Conservation (phyloP, 352 stramenopile genomes). For the Phytophthora melonis region DNA sequence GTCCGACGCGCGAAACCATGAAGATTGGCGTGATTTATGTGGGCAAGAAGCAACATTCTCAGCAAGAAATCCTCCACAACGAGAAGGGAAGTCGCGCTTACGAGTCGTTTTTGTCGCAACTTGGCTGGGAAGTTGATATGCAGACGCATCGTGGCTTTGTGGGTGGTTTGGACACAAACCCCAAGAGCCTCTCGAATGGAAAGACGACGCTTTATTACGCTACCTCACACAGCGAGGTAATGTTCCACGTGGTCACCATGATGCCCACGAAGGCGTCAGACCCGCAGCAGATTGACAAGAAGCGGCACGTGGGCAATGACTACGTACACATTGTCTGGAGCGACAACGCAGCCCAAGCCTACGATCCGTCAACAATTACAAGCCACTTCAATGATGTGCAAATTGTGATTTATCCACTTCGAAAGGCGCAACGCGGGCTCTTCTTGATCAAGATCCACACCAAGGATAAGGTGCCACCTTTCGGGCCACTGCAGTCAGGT, state of each 20-base stretch:
- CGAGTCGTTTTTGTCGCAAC: conserved; percentile 72
- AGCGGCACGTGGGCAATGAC: conserved; percentile 90
- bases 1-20: conserved; percentile 90
- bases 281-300: conserved; percentile 91
- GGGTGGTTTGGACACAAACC: conserved; percentile 82
- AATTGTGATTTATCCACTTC: conserved; percentile 85
- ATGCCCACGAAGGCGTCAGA: conserved; percentile 87
- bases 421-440: conserved; percentile 65
- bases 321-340: conserved; percentile 91
- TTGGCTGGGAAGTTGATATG: conserved; percentile 85
- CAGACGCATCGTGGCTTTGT: conserved; percentile 76
- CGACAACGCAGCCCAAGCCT: conserved; percentile 79
- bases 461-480: conserved; percentile 85
- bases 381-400: conserved; percentile 92
- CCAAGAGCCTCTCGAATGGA: conserved; percentile 85
- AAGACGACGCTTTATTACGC: conserved; percentile 81
- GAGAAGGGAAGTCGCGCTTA: conserved; percentile 72
- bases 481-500: conserved; percentile 83
- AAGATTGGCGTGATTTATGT: conserved; percentile 92
- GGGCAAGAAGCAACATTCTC: conserved; percentile 70
- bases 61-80: conserved; percentile 87
- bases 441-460: conserved; percentile 84
- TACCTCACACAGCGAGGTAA: conserved; percentile 85
- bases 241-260: conserved; percentile 90
- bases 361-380: conserved; percentile 88